These are phyloP conservation scores for Aspergillus floridensis DNA, from an alignment of 2,329 filamentous ascomycete species.

Conservation along the genomic window DNA sequence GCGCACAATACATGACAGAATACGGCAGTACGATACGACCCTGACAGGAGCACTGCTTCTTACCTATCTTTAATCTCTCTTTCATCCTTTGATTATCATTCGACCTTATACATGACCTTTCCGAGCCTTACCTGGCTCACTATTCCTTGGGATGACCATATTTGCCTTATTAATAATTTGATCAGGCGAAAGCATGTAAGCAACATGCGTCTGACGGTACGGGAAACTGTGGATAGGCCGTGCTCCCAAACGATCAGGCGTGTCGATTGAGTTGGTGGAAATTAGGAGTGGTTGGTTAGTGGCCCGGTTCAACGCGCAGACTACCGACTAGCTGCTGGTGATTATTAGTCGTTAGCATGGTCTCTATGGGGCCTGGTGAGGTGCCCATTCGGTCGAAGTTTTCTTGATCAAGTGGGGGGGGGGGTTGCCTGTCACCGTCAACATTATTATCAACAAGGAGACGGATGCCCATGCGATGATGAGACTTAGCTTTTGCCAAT, in stretches of 20 bases:
- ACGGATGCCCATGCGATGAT: background rate
- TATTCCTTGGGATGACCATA: background rate
- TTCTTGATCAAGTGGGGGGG: background rate
- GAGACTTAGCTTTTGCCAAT: background rate
- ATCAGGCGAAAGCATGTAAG: background rate
- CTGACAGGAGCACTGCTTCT: background rate
- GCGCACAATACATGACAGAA: background rate
- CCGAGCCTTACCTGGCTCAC: background rate
- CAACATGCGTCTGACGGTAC: background rate
- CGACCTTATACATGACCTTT: background rate
- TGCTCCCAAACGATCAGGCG: constrained; percentile 15
- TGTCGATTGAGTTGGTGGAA: constrained; percentile 16
- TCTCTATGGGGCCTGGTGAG: background rate
- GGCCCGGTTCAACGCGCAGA: background rate
- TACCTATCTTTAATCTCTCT: background rate
- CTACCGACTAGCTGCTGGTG: background rate
- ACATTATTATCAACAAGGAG: background rate
- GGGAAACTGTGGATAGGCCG: constrained; percentile 6
- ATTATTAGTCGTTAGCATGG: background rate
- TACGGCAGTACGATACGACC: too few species aligned
- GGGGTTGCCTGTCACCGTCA: background rate
- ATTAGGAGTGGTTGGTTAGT: constrained; percentile 10
- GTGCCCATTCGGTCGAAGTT: background rate
- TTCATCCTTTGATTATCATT: background rate
- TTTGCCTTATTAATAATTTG: background rate